Conservation (phyloP, 331 rosid species). For the Telfairia occidentalis region DNA sequence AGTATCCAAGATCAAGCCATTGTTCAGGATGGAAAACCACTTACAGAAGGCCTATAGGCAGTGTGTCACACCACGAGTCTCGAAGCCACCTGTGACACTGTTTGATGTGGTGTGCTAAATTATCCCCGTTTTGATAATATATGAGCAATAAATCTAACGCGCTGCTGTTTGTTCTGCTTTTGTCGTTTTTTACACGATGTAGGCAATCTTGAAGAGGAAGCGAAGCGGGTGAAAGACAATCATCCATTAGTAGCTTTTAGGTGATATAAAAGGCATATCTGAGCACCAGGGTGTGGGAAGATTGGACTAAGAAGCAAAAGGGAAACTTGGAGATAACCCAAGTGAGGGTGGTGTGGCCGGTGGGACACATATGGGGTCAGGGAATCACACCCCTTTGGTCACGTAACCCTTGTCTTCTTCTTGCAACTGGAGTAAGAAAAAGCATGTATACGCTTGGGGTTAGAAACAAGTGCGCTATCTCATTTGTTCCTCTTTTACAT, state of each 20-base stretch:
- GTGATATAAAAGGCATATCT: not conserved
- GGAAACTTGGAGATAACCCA: not conserved
- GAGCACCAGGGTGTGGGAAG: constrained; percentile 8
- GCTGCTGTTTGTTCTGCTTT: not conserved
- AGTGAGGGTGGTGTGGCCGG: not conserved
- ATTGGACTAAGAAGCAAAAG: not conserved
- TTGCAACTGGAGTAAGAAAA: not conserved
- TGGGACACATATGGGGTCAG: not conserved
- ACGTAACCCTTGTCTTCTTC: not conserved
- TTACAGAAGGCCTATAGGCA: not conserved
- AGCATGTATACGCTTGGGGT: not conserved
- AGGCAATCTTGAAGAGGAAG: not conserved
- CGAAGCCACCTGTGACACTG: no score
- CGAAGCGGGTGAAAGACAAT: not conserved
- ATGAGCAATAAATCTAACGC: not conserved
- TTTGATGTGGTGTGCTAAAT: not conserved
- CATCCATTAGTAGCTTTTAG: not conserved
- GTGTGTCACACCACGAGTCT: no score
- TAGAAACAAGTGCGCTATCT: constrained; percentile 19
- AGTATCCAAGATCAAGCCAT: not conserved
- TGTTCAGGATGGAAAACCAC: not conserved
- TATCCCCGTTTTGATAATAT: not conserved
- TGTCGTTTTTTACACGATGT: not conserved
- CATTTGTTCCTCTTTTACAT: constrained; percentile 26
- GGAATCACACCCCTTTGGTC: not conserved